Evolutionary conservation across 2,329 filamentous ascomycete species (phyloP).

Genomic region (Fusarium humuli): DNA sequence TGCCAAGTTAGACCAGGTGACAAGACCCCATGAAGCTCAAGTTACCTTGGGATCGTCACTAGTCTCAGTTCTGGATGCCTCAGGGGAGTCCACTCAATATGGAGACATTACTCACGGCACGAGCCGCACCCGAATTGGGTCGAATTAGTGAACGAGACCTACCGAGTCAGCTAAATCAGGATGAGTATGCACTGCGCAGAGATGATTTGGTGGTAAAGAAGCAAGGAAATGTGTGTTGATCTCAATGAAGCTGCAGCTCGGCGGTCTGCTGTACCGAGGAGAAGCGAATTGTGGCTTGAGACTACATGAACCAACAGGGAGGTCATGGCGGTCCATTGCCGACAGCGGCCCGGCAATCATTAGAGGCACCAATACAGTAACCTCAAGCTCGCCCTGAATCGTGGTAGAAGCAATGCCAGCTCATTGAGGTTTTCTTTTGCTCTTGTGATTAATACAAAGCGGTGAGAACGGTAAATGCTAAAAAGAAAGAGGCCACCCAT

Average conservation of each 20-base stretch:
- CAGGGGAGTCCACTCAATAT: not conserved
- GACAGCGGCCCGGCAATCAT: not conserved
- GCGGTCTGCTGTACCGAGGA: not conserved
- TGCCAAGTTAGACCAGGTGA: not conserved
- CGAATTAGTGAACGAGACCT: not conserved
- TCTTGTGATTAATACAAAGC: not conserved
- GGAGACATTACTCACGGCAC: conserved; percentile 11
- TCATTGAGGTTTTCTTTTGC: no score
- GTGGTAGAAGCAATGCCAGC: not conserved
- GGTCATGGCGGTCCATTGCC: not conserved
- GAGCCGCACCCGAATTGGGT: conserved; percentile 6
- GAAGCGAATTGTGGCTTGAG: not conserved
- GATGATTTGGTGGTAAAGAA: not conserved
- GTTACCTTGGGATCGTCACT: not conserved
- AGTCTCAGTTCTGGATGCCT: not conserved
- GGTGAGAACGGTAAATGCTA: not conserved
- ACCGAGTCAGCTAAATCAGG: not conserved
- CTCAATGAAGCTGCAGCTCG: not conserved
- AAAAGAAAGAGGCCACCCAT: not conserved
- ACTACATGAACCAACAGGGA: not conserved
- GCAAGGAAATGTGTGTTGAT: not conserved
- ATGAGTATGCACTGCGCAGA: not conserved
- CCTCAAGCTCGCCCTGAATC: not conserved
- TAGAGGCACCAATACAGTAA: no score
- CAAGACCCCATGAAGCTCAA: not conserved